Evolutionary conservation across 2,329 filamentous ascomycete species (phyloP).

Genomic region (Phyllosticta ampelicida): DNA sequence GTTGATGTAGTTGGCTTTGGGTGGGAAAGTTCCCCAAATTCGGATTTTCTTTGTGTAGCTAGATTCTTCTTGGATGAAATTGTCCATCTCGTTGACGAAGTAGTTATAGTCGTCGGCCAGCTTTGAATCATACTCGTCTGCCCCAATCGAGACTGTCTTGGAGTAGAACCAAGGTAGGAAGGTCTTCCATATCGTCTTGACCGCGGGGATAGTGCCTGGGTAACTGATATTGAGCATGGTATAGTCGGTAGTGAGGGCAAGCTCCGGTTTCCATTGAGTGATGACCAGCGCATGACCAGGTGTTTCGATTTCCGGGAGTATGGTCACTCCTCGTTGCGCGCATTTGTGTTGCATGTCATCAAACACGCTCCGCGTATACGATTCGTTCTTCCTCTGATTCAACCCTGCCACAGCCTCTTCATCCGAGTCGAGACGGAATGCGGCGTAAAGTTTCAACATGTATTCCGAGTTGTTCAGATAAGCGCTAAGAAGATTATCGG

Average conservation of each 20-base stretch:
- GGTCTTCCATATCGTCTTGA: conserved; percentile 28
- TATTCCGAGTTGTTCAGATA: conserved; percentile 35
- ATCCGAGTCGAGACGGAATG: conserved; percentile 46
- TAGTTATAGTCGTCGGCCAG: conserved; percentile 28
- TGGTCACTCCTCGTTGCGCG: conserved; percentile 24
- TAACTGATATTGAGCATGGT: conserved; percentile 27
- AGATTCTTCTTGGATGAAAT: conserved; percentile 22
- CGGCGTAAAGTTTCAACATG: conserved; percentile 42
- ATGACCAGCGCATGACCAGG: conserved; percentile 28
- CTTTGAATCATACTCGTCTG: conserved; percentile 26
- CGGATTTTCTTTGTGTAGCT: conserved; percentile 19
- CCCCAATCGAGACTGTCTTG: conserved; percentile 28
- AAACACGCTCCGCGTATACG: conserved; percentile 23
- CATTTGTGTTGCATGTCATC: conserved; percentile 26
- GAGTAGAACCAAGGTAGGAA: conserved; percentile 30
- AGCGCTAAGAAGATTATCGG: conserved; percentile 38
- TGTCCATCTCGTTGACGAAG: conserved; percentile 27
- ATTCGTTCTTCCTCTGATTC: conserved; percentile 33
- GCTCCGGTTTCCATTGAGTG: conserved; percentile 30
- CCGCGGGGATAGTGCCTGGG: conserved; percentile 25
- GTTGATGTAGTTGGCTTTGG: conserved; percentile 29
- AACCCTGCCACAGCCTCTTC: conserved; percentile 38
- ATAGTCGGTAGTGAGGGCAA: conserved; percentile 26
- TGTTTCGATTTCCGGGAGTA: conserved; percentile 29
- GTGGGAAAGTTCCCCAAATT: conserved; percentile 36